These are phyloP conservation scores for Aspergillus taichungensis DNA, from an alignment of 495 filamentous ascomycete species.

Conservation along the genomic window DNA sequence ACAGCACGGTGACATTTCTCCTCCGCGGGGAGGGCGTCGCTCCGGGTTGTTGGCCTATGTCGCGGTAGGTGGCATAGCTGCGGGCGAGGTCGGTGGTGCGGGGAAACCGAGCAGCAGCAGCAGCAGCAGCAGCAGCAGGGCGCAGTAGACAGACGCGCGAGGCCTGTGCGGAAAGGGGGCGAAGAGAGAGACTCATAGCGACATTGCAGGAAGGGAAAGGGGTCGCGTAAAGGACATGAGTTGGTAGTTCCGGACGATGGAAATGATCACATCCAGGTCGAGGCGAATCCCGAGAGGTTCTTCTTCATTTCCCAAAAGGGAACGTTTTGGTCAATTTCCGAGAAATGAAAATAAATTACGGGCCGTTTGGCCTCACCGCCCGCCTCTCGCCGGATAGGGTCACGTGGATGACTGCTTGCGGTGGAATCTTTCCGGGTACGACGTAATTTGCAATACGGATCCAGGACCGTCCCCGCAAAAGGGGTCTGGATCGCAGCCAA, in stretches of 20 bases:
- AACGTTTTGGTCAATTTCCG: too few species aligned
- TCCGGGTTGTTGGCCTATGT: conserved; percentile 22
- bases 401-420: conserved; percentile 9
- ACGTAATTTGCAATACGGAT: conserved; percentile 12
- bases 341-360: too few species aligned
- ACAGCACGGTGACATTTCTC: conserved; percentile 67
- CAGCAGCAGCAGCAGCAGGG: conserved; percentile 4
- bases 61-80: conserved; percentile 47
- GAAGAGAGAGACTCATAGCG: conserved; percentile 18
- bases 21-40: conserved; percentile 26
- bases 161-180: conserved; percentile 9
- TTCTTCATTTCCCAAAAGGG: too few species aligned
- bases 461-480: not conserved
- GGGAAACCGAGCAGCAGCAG: conserved; percentile 13
- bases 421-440: too few species aligned
- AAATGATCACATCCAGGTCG: too few species aligned
- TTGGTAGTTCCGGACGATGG: too few species aligned
- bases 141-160: conserved; percentile 12
- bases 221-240: too few species aligned
- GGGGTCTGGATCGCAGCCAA: too few species aligned
- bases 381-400: not conserved
- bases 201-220: not conserved
- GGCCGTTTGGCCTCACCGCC: too few species aligned
- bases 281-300: too few species aligned
- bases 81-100: conserved; percentile 19